A percentile compares a stretch with the other conserved stretches of the same genome.
These are phyloP conservation scores for Lachnellula cervina DNA, from an alignment of 2,329 filamentous ascomycete genomes.

Conservation along the genomic window DNA sequence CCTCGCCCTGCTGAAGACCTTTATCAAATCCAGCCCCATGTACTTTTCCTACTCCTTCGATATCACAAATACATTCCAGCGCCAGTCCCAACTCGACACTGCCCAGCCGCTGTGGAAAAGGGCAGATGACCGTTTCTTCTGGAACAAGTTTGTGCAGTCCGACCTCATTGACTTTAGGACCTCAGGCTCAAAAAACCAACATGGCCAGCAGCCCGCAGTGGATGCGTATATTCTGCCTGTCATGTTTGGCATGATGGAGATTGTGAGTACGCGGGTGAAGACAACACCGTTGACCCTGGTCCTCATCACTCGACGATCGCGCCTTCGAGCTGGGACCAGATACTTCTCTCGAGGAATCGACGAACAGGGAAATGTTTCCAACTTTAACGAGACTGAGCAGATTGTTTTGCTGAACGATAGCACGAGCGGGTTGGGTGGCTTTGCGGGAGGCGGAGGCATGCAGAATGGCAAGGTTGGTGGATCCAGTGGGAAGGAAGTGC, in stretches of 20 bases:
- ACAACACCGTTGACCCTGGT: slow-evolving; percentile 76
- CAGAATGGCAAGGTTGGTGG: slow-evolving; percentile 65
- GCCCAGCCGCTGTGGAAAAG: slow-evolving; percentile 80
- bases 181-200: slow-evolving; percentile 55
- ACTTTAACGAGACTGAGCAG: slow-evolving; percentile 98
- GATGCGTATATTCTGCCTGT: slow-evolving; percentile 94
- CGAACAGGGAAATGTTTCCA: slow-evolving; percentile 90
- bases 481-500: slow-evolving; percentile 65
- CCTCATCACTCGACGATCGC: slow-evolving; percentile 82
- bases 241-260: slow-evolving; percentile 94
- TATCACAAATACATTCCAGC: slow-evolving; percentile 93
- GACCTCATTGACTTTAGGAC: slow-evolving; percentile 87
- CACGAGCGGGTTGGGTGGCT: slow-evolving; percentile 69
- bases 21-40: slow-evolving; percentile 81
- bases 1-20: slow-evolving; percentile 71
- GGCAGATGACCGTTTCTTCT: slow-evolving; percentile 97
- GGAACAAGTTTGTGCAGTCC: slow-evolving; percentile 89
- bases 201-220: slow-evolving; percentile 65
- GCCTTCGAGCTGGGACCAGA: slow-evolving; percentile 83
- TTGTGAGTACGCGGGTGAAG: slow-evolving; percentile 81
- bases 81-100: slow-evolving; percentile 73
- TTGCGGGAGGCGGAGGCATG: slow-evolving; percentile 70
- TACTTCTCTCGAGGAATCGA: slow-evolving; percentile 95
- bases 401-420: slow-evolving; percentile 83
- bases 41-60: slow-evolving; percentile 98